Evolutionary conservation across 2,329 filamentous ascomycete genomes (phyloP), one percentile per base, ranked within the genome.

Genomic region (Aureobasidium sp.): DNA sequence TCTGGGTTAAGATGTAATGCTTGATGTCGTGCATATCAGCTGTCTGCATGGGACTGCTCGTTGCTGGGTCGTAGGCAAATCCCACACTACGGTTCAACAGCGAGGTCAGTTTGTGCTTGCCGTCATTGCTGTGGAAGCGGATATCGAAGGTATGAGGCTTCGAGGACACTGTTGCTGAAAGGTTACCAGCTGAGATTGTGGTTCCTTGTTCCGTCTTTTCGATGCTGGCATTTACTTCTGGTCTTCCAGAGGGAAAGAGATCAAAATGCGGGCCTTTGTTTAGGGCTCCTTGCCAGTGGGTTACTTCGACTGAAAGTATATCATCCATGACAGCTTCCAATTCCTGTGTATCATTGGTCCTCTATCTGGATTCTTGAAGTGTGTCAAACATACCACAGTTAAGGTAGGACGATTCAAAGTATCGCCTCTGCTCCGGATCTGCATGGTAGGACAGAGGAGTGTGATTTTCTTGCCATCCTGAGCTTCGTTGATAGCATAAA

Each of bases 271-370:
- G 84, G 0, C 81, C 82, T 50, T 74, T 76, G 52, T 78, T 76
- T 5, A 74, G 72, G 16, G 79, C 79, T 37, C 83, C 84, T 16
- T 76, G 72, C 75, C 83, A 85, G 68, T 86, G 83, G 2, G 81
- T 83, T 2, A 78, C 77, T 69, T 85, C 81, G 55, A 85, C 71
- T 0, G 83, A 84, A 54, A 86, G 78, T n/a, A 85, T 80, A 34
- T 83, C 83, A 65, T 85, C 82, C 55, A 79, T 78, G 34, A 79
- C 78, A 16, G 82, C 81, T 70, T 83, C 79, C 54, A 86, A 72
- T 49, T 86, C 82, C 45, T 57, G 44, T 13, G 15, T 4, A 4
- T 6, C n/a, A 16, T 48, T 36, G 42, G 61, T 53, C 39, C n/a
- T 15, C 3, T 21, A 25, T 55, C 36, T 21, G 58, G 59, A 57